Base-by-base conservation (phyloP, 2,329 filamentous ascomycete genomes). In the Mariannaea sp. region DNA sequence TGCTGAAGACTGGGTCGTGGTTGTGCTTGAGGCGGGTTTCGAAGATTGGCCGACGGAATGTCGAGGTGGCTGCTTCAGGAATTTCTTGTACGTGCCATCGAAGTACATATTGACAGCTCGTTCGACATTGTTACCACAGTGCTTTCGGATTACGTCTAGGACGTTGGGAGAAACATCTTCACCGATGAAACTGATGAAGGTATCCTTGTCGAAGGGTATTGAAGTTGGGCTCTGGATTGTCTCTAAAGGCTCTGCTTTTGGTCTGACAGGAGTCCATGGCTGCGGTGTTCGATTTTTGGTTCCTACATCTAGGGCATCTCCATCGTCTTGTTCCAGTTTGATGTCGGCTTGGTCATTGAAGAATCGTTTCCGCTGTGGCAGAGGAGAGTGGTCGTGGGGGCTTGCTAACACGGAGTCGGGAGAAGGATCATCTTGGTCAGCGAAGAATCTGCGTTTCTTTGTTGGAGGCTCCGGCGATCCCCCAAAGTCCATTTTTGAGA, bases 91-190 rank as follows among this genome's bases (percentile, higher is more conserved):
- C 4, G 85, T 87, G 16, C 84, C 85, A 57, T 89, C 86, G 56
- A 87, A 82, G 65, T 86, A 89, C 81, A 87, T 87, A 54, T 87
- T 87, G 51, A 87, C 80, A 6, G 85, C 85, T 55, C 78, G 76
- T 63, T 87, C 81, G 13, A 88, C 75, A 56, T 85, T 77, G 47
- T 81, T 73, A 19, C 79, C 79, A 48, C 84, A 86, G 36, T 77
- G 75, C 7, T 77, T 71, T n/a, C 75, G 75, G 16, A 89, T 77
- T 4, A 76, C 68, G 6, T 71, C 70, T 42, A 88, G 63, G 1
- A 77, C 70, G 19, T 82, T 75, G 0, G 73, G 54, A 6, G 74
- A 68, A 16, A 88, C 74, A 45, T 80, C 80, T 52, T 81, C 78
- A 29, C 84, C 85, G 17, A 88, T 71, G 55, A 88, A 80, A 52